These are phyloP conservation scores for Peribolospora baueri DNA, from an alignment of 768 basidiomycete species.

Conservation along the genomic window DNA sequence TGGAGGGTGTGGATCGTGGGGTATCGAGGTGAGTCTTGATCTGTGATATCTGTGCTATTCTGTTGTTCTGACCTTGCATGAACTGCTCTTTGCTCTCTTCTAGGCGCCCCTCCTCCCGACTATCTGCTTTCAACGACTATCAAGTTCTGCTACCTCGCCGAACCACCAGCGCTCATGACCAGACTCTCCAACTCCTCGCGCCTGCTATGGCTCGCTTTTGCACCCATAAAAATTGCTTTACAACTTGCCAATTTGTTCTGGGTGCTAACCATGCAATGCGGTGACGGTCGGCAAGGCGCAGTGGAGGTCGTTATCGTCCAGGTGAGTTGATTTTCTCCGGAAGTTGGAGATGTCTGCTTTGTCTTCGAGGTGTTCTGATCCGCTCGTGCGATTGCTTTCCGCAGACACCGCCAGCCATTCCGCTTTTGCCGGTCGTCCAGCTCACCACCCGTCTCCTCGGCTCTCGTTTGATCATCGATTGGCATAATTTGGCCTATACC, in stretches of 20 bases:
- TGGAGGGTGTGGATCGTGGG: conserved; percentile 64
- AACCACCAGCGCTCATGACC: neutral
- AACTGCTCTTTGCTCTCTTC: neutral
- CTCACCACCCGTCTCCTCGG: conserved; percentile 40
- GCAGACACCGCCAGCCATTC: conserved; percentile 94
- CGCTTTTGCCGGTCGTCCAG: conserved; percentile 68
- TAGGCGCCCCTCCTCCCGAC: neutral
- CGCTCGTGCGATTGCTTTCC: neutral
- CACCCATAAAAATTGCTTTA: conserved; percentile 41
- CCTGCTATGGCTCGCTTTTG: conserved; percentile 19
- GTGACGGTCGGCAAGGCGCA: neutral
- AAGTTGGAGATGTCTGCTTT: neutral
- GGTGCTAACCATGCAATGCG: conserved; percentile 22
- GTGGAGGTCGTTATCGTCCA: conserved; percentile 46
- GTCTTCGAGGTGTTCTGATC: neutral
- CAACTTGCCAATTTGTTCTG: conserved; percentile 39
- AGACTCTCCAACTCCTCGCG: neutral
- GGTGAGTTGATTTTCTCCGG: conserved; percentile 25
- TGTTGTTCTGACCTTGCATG: neutral
- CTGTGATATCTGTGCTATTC: neutral
- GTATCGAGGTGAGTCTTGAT: conserved; percentile 39
- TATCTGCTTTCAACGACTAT: neutral
- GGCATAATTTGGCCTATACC: conserved; percentile 94
- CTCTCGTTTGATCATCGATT: conserved; percentile 82
- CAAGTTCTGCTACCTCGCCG: neutral